Conservation (phyloP, 176 grass and related monocot genomes). For the Zea luxurians region DNA sequence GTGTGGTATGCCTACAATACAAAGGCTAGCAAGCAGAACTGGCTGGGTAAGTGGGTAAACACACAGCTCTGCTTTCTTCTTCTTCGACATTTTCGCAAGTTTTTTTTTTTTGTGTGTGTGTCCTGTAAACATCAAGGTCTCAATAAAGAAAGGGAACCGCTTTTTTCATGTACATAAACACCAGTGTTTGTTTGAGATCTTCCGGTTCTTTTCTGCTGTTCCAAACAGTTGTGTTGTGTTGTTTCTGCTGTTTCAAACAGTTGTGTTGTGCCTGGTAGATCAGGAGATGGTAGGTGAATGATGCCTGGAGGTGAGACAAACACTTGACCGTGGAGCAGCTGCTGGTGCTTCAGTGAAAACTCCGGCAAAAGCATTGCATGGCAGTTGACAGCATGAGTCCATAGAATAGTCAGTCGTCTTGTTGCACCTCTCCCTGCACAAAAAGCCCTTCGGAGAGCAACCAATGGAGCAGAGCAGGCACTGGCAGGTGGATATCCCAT, state of each 20-base stretch:
- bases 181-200: background rate
- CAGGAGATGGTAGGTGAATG: background rate
- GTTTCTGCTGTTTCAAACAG: background rate
- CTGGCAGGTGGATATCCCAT: background rate
- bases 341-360: background rate
- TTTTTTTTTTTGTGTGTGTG: constrained; percentile 13
- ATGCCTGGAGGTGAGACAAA: constrained; percentile 16
- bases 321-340: background rate
- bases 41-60: background rate
- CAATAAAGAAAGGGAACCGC: constrained; percentile 24
- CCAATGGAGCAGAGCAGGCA: background rate
- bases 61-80: constrained; percentile 3
- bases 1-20: background rate
- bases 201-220: background rate
- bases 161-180: constrained; percentile 32
- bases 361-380: background rate
- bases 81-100: background rate
- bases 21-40: background rate
- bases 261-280: background rate
- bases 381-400: background rate
- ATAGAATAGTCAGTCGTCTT: background rate
- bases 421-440: background rate
- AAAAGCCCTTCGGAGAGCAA: background rate
- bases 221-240: background rate
- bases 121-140: constrained; percentile 38